Evolutionary conservation across 1,139 yeast genomes (phyloP).

Genomic region (Hanseniaspora uvarum): DNA sequence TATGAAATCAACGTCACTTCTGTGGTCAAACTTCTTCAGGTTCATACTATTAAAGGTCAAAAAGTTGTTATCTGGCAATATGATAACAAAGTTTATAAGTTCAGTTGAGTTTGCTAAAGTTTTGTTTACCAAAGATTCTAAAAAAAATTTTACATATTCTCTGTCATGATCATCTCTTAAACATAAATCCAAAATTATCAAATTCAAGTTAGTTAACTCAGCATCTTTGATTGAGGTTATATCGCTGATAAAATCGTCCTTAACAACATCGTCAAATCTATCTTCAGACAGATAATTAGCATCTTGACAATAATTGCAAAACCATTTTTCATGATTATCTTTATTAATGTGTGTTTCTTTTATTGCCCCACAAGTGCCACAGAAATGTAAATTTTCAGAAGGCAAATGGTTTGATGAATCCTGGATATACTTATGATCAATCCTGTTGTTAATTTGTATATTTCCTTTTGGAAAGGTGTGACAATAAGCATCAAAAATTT

Average conservation of each 20-base stretch:
- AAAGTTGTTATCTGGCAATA: conserved; percentile 5
- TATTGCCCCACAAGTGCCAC: neutral
- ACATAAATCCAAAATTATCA: conserved; percentile 4
- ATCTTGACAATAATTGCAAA: conserved; percentile 11
- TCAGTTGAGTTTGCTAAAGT: neutral
- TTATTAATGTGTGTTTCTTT: neutral
- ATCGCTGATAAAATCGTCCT: conserved; percentile 1
- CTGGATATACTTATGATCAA: neutral
- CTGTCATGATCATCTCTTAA: conserved; percentile 5
- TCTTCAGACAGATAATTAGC: neutral
- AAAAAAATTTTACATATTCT: neutral
- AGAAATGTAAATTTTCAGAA: neutral
- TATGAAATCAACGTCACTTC: neutral
- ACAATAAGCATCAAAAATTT: conserved; percentile 4
- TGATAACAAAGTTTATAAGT: conserved; percentile 5
- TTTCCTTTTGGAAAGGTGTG: conserved; percentile 15
- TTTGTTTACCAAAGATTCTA: neutral
- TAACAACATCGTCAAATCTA: neutral
- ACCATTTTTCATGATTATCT: conserved; percentile 7
- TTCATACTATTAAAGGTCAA: neutral
- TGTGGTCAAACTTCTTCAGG: neutral
- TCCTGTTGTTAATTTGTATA: neutral
- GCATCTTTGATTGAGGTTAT: neutral
- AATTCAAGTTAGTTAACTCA: neutral
- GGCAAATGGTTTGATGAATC: neutral